Evolutionary conservation across 177 flowering plant genomes (phyloP).

Genomic region (Vitis hybrid): DNA sequence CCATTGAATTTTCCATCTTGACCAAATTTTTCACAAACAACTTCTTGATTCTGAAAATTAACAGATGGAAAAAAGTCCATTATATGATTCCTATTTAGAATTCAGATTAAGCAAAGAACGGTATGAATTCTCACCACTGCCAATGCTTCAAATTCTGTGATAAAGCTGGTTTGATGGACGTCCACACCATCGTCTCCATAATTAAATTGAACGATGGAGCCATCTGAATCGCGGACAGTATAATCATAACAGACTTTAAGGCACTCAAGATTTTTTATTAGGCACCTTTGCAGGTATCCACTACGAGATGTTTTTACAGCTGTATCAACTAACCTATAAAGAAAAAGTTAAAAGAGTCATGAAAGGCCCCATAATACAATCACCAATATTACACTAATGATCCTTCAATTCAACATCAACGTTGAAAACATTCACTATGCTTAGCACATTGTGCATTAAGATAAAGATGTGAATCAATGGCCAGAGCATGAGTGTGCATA

Average conservation of each 20-base stretch:
- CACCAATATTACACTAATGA: not conserved
- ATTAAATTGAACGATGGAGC: slow-evolving; percentile 79
- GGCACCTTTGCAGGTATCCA: slow-evolving; percentile 96
- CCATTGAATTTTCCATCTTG: slow-evolving; percentile 35
- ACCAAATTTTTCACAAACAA: slow-evolving; percentile 36
- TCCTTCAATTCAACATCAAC: not conserved
- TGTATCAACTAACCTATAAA: slow-evolving; percentile 87
- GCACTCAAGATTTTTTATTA: slow-evolving; percentile 84
- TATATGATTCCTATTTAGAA: not conserved
- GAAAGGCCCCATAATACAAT: not conserved
- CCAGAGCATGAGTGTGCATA: too few relatives aligned
- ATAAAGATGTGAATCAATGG: too few relatives aligned
- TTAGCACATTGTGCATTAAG: too few relatives aligned
- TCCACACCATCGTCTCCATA: slow-evolving; percentile 99
- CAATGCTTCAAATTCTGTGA: slow-evolving; percentile 60
- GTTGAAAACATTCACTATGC: not conserved
- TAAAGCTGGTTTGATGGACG: slow-evolving; percentile 71
- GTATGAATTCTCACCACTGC: slow-evolving; percentile 44
- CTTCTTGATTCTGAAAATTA: slow-evolving; percentile 60
- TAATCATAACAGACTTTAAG: slow-evolving; percentile 83
- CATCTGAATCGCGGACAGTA: slow-evolving; percentile 97
- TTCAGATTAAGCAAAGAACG: slow-evolving; percentile 1
- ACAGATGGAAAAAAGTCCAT: not conserved
- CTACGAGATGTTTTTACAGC: slow-evolving; percentile 99
- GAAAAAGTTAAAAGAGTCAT: slow-evolving; percentile 1